phyloP scores from a whole-genome alignment of 495 filamentous ascomycete genomes.

The Rhizodiscina lignyota region DNA sequence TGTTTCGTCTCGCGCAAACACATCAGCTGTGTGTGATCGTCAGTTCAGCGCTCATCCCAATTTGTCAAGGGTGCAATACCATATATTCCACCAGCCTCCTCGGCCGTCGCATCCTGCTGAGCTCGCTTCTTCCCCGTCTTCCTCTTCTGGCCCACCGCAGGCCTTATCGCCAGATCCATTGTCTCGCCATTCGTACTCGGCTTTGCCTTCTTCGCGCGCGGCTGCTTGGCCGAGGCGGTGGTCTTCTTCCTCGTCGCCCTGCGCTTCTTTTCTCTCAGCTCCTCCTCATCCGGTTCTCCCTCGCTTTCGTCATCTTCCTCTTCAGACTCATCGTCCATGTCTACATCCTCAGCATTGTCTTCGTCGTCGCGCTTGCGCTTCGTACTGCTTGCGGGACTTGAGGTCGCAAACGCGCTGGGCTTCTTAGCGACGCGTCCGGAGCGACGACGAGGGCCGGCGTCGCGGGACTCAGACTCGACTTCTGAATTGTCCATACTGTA shows the following conservation, averaged over 20 bases:
- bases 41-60: background rate
- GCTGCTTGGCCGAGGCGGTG: slow-evolving; percentile 32
- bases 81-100: slow-evolving; percentile 54
- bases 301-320: slow-evolving; percentile 39
- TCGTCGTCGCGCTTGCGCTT: slow-evolving; percentile 40
- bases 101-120: slow-evolving; percentile 16
- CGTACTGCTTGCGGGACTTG: slow-evolving; percentile 19
- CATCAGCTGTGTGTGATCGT: slow-evolving; percentile 40
- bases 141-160: slow-evolving; percentile 26
- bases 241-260: slow-evolving; percentile 28
- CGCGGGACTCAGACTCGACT: slow-evolving; percentile 32
- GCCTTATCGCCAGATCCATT: slow-evolving; percentile 20
- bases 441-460: slow-evolving; percentile 43
- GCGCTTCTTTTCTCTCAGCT: slow-evolving; percentile 38
- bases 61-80: slow-evolving; percentile 47
- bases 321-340: slow-evolving; percentile 26
- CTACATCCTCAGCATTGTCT: slow-evolving; percentile 19
- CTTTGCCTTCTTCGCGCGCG: slow-evolving; percentile 51
- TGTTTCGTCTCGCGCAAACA: slow-evolving; percentile 56
- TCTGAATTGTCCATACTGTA: slow-evolving; percentile 40
- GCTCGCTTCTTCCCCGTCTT: slow-evolving; percentile 18
- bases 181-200: slow-evolving; percentile 18
- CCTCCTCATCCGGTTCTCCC: slow-evolving; percentile 46
- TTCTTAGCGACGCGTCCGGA: slow-evolving; percentile 37
- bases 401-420: slow-evolving; percentile 8